A percentile compares a stretch with the other conserved stretches of the same genome.
Conservation (phyloP, 768 basidiomycete genomes). For the Macrolepiota fuliginosa region DNA sequence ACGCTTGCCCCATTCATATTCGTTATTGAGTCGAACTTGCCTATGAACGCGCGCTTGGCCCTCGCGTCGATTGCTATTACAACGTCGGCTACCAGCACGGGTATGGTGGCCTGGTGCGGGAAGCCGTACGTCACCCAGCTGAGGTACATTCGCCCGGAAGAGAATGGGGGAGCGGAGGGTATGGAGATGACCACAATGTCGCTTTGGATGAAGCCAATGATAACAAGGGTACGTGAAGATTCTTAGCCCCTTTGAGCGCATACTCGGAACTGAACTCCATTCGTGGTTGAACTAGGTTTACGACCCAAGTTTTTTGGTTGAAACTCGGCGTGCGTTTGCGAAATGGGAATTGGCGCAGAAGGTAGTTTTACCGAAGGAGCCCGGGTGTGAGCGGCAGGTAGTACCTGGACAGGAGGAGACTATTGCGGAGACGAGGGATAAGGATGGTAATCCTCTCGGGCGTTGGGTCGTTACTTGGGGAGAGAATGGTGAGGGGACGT, state of each 20-base stretch:
- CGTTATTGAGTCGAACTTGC: constrained; percentile 74
- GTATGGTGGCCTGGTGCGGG: constrained; percentile 68
- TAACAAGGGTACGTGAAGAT: constrained; percentile 51
- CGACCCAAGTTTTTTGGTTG: constrained; percentile 68
- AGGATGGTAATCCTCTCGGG: constrained; percentile 59
- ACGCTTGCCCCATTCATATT: constrained; percentile 80
- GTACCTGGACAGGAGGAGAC: constrained; percentile 64
- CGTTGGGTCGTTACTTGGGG: constrained; percentile 81
- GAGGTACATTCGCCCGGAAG: constrained; percentile 44
- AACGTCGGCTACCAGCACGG: constrained; percentile 73
- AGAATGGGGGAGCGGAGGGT: constrained; percentile 44
- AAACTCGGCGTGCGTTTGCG: constrained; percentile 67
- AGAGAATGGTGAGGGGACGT: constrained; percentile 59
- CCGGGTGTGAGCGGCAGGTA: constrained; percentile 27
- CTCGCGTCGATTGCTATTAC: constrained; percentile 69
- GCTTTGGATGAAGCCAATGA: constrained; percentile 53
- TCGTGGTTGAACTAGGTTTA: constrained; percentile 43
- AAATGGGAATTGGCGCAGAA: constrained; percentile 73
- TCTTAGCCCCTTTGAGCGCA: neutral
- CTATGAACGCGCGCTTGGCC: constrained; percentile 61
- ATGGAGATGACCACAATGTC: constrained; percentile 72
- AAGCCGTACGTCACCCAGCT: constrained; percentile 72
- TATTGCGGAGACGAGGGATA: constrained; percentile 70
- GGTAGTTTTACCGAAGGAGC: constrained; percentile 42
- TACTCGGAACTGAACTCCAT: neutral